Percentiles rank a stretch among this genome's conserved stretches.
These are phyloP conservation scores for Pyricularia grisea DNA, from an alignment of 2,329 filamentous ascomycete species.

Conservation along the genomic window DNA sequence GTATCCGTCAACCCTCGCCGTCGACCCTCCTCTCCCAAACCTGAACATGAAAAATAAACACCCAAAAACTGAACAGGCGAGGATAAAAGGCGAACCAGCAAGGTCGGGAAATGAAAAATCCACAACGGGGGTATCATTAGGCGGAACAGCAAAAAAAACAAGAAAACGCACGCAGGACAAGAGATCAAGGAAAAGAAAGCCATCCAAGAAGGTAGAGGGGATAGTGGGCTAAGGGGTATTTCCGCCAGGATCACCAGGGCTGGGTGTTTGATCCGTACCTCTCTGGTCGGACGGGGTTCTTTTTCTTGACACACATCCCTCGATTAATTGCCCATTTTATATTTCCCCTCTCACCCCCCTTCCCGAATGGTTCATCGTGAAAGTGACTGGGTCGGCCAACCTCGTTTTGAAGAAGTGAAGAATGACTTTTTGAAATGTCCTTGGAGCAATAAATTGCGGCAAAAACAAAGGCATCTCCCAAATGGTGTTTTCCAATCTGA, in stretches of 20 bases:
- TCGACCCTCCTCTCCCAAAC: not conserved
- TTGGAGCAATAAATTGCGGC: not conserved
- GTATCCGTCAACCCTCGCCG: conserved; percentile 4
- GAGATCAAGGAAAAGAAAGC: conserved; percentile 2
- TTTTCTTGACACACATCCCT: not conserved
- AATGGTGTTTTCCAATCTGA: conserved; percentile 42
- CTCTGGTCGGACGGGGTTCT: not conserved
- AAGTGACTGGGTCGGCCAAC: conserved; percentile 35
- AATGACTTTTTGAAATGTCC: conserved; percentile 12
- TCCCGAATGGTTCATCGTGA: conserved; percentile 24
- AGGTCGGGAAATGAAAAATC: conserved; percentile 4
- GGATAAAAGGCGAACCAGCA: not conserved
- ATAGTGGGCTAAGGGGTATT: conserved; percentile 15
- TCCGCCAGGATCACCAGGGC: conserved; percentile 9
- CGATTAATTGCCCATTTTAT: not conserved
- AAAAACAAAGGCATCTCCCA: conserved; percentile 28
- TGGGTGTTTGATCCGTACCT: conserved; percentile 10
- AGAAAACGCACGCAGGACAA: conserved; percentile 12
- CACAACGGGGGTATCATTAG: conserved; percentile 2
- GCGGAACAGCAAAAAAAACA: conserved; percentile 11
- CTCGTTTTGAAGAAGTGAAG: conserved; percentile 39
- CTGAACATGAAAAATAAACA: not conserved
- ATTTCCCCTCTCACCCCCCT: conserved; percentile 26
- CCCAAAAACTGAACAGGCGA: conserved; percentile 2
- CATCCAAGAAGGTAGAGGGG: conserved; percentile 17